These are phyloP conservation scores for Collariella sp. DNA, from an alignment of 495 filamentous ascomycete species.

Conservation along the genomic window DNA sequence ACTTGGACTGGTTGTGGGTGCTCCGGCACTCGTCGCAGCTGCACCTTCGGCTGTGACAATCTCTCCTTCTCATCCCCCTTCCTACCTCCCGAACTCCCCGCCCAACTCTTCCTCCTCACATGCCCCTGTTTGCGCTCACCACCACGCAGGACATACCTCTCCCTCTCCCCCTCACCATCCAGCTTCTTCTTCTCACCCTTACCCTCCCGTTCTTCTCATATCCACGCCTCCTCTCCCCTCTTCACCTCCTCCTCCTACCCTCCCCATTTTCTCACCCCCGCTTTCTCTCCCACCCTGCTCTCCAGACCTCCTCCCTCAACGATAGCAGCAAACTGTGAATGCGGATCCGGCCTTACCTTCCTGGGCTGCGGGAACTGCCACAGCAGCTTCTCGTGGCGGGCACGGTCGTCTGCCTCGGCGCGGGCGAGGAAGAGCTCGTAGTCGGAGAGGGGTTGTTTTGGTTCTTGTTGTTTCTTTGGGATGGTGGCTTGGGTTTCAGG, in stretches of 20 bases:
- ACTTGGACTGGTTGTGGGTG: background rate
- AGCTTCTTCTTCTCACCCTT: too few relatives aligned
- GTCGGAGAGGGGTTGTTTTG: constrained; percentile 9
- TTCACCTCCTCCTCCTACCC: too few relatives aligned
- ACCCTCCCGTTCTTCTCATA: too few relatives aligned
- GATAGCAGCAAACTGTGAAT: constrained; percentile 13
- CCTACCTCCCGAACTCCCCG: background rate
- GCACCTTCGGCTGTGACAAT: background rate
- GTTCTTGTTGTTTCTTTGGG: background rate
- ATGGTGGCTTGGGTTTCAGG: too few relatives aligned
- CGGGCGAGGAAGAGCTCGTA: constrained; percentile 25
- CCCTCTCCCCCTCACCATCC: constrained; percentile 5
- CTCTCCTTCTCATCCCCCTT: background rate
- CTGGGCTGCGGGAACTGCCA: background rate
- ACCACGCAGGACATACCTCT: background rate
- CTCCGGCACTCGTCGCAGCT: background rate
- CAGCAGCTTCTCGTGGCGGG: constrained; percentile 6
- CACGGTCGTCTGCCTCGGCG: constrained; percentile 23
- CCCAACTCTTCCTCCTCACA: constrained; percentile 13
- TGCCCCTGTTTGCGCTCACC: constrained; percentile 1
- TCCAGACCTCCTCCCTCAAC: too few relatives aligned
- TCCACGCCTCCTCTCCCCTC: too few relatives aligned
- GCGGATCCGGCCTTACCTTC: constrained; percentile 17
- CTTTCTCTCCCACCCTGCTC: too few relatives aligned
- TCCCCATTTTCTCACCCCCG: too few relatives aligned